Percentiles rank a stretch among this genome's conserved stretches.
Conservation (phyloP, 2,329 filamentous ascomycete species). For the Aspergillus flavus region DNA sequence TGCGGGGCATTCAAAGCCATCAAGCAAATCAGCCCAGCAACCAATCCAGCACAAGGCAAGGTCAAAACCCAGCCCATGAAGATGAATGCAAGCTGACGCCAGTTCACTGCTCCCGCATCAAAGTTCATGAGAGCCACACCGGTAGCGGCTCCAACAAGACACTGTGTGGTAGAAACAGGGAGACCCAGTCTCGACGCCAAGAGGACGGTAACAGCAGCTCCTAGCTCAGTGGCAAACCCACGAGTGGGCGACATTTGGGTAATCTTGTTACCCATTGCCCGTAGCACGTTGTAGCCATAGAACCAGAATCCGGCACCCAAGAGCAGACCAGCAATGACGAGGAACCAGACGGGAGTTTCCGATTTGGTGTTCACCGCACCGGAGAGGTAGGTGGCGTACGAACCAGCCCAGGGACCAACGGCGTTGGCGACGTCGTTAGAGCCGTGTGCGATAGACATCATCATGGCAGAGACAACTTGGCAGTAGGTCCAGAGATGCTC, state of each 20-base stretch:
- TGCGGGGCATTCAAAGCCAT: slow-evolving; percentile 49
- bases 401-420: slow-evolving; percentile 44
- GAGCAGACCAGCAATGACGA: slow-evolving; percentile 40
- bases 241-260: slow-evolving; percentile 42
- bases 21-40: slow-evolving; percentile 42
- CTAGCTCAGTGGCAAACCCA: slow-evolving; percentile 42
- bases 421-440: slow-evolving; percentile 50
- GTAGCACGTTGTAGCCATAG: slow-evolving; percentile 46
- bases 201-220: slow-evolving; percentile 44
- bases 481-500: slow-evolving; percentile 53
- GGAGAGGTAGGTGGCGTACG: slow-evolving; percentile 39
- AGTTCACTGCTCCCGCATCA: slow-evolving; percentile 47
- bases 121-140: slow-evolving; percentile 43
- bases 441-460: slow-evolving; percentile 49
- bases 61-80: slow-evolving; percentile 51
- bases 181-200: slow-evolving; percentile 37
- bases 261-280: slow-evolving; percentile 46
- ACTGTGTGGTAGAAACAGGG: slow-evolving; percentile 44
- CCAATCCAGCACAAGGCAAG: slow-evolving; percentile 46
- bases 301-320: slow-evolving; percentile 48
- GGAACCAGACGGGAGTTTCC: slow-evolving; percentile 44
- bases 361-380: slow-evolving; percentile 37
- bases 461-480: slow-evolving; percentile 45
- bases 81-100: slow-evolving; percentile 48
- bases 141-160: slow-evolving; percentile 38